Base-by-base conservation (phyloP, 2,329 filamentous ascomycete species). In the Arthrocladium fulminans region DNA sequence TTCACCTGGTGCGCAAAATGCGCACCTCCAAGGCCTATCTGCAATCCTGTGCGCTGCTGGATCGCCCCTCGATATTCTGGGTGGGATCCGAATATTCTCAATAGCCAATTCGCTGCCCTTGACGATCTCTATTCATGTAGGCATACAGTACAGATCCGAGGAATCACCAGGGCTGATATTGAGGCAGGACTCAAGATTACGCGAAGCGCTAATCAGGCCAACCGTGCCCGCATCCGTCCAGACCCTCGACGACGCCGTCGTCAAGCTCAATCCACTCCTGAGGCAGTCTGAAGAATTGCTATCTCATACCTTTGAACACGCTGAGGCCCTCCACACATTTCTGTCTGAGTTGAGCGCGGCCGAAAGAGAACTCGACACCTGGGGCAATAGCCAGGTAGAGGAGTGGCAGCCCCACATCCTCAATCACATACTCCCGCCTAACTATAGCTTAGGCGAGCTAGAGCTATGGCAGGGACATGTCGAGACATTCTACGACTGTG, bases 401-500 rank as follows among this genome's bases (percentile, higher is more conserved):
- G 34, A 37, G n/a, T 37, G 34, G 34, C 34, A 37, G n/a, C 34
- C 34, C 17, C 34, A 19, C 8, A n/a, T 8, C 7, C 34, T 37
- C 7, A 7, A 7, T 15, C 34, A 37, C 13, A 7, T 8, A 15
- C 6, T 8, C 8, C 12, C 13, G 6, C 7, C 6, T 15, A 19
- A 15, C 7, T 37, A 15, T 15, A 8, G 34, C 17, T 7, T n/a
- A 7, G 34, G 34, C 17, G 17, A 19, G 17, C 17, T 37, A 19
- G 17, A 37, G 17, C n/a, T 37, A 8, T 49, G 42, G 37, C 47
- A 45, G 2, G 48, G 47, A 13, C 42, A 12, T 15, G 23, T 53
- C 17, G 50, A 53, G 32, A 39, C 38, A 3, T 54, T 53, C 22
- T 48, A 51, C 41, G 47, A 49, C 43, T 22, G 50, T 52, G 49